Percentiles rank a stretch among this genome's conserved stretches.
These are phyloP conservation scores for Curvularia sp. DNA, from an alignment of 2,329 filamentous ascomycete species.

Conservation along the genomic window DNA sequence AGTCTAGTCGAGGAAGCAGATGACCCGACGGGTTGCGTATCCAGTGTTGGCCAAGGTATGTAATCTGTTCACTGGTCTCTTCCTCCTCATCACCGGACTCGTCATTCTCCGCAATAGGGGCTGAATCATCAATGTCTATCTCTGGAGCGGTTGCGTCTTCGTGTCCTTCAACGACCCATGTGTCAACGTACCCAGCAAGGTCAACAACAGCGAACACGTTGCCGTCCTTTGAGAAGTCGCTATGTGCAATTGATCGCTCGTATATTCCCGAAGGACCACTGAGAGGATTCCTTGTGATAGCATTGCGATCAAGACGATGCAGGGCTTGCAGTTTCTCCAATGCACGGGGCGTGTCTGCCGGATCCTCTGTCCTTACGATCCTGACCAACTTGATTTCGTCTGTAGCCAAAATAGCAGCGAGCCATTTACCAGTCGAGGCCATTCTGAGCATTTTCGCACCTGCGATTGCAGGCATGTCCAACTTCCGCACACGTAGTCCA, in stretches of 20 bases:
- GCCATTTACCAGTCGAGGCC: slow-evolving; percentile 74
- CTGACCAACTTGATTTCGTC: slow-evolving; percentile 58
- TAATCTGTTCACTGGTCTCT: slow-evolving; percentile 55
- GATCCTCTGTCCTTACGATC: slow-evolving; percentile 54
- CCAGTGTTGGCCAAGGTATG: slow-evolving; percentile 73
- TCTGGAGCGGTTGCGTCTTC: slow-evolving; percentile 58
- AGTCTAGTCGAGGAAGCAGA: slow-evolving; percentile 55
- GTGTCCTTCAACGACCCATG: slow-evolving; percentile 74
- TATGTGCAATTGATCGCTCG: slow-evolving; percentile 74
- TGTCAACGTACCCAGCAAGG: slow-evolving; percentile 84
- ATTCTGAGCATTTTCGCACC: slow-evolving; percentile 76
- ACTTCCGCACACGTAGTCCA: slow-evolving; percentile 73
- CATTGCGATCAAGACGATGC: slow-evolving; percentile 47
- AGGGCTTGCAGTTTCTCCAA: slow-evolving; percentile 51
- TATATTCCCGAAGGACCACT: slow-evolving; percentile 77
- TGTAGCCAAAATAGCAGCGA: slow-evolving; percentile 62
- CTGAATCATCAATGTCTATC: slow-evolving; percentile 49
- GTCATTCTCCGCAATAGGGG: slow-evolving; percentile 38
- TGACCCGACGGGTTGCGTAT: slow-evolving; percentile 72
- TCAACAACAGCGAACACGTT: slow-evolving; percentile 80
- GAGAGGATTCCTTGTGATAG: slow-evolving; percentile 45
- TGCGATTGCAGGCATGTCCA: slow-evolving; percentile 68
- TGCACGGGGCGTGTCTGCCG: slow-evolving; percentile 48
- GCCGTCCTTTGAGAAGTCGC: slow-evolving; percentile 81
- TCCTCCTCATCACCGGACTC: slow-evolving; percentile 56